Percentiles rank a stretch among this genome's conserved stretches.
Evolutionary conservation across 306 rosid genomes (phyloP).

Genomic region (Medicago lupulina): DNA sequence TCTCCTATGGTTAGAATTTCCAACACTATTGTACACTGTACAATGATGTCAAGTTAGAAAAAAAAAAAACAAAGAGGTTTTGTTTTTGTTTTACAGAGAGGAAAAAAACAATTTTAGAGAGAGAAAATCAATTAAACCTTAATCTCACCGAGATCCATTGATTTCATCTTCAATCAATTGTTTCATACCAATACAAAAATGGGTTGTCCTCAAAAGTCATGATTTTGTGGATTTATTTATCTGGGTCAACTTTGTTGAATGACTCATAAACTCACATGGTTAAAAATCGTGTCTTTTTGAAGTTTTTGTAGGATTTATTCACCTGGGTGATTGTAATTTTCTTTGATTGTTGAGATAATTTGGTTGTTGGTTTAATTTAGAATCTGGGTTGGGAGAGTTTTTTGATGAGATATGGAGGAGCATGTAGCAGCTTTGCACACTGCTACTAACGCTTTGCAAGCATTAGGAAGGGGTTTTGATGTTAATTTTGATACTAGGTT

Average conservation of each 20-base stretch:
- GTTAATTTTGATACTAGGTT: slow-evolving; percentile 90
- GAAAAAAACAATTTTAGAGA: slow-evolving; percentile 20
- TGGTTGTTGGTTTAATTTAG: neutral
- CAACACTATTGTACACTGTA: slow-evolving; percentile 8
- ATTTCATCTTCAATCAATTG: slow-evolving; percentile 36
- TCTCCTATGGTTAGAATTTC: slow-evolving; percentile 40
- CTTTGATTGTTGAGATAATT: slow-evolving; percentile 37
- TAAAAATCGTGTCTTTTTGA: slow-evolving; percentile 28
- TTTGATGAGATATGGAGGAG: slow-evolving; percentile 85
- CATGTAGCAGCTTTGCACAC: slow-evolving; percentile 86
- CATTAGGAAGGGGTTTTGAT: slow-evolving; percentile 92
- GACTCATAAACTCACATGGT: slow-evolving; percentile 31
- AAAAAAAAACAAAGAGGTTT: neutral
- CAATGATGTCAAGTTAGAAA: slow-evolving; percentile 30
- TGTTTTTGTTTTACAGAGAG: slow-evolving; percentile 48
- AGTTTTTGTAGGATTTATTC: slow-evolving; percentile 38
- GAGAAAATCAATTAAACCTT: slow-evolving; percentile 31
- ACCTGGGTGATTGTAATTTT: slow-evolving; percentile 48
- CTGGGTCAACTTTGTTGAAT: slow-evolving; percentile 41
- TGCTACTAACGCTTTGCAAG: slow-evolving; percentile 81
- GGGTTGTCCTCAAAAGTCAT: slow-evolving; percentile 34
- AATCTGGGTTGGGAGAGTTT: slow-evolving; percentile 37
- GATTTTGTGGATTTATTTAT: slow-evolving; percentile 21
- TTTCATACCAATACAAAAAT: slow-evolving; percentile 19
- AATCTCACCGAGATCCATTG: slow-evolving; percentile 51